phyloP scores from a whole-genome alignment of 2,329 filamentous ascomycete species.

The Aspergillus caelatus region DNA sequence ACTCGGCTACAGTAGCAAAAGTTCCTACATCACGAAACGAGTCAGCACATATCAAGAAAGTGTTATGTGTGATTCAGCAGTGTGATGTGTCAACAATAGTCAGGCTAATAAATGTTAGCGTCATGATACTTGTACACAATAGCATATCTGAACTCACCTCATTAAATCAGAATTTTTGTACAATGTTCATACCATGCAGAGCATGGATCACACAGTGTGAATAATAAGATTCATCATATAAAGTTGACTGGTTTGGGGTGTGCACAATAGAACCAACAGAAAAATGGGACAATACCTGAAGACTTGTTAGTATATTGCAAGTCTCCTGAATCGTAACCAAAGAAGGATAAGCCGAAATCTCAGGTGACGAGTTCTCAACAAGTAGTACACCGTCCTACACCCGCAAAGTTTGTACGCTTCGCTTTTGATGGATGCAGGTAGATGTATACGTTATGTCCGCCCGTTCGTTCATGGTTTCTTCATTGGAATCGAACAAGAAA shows the following conservation, averaged over 20 bases:
- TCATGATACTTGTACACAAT: not conserved
- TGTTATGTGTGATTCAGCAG: constrained; percentile 23
- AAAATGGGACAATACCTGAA: constrained; percentile 30
- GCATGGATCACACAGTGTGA: constrained; percentile 70
- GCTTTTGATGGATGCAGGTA: constrained; percentile 55
- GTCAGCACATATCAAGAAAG: constrained; percentile 31
- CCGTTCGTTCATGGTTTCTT: constrained; percentile 70
- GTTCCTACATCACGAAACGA: constrained; percentile 25
- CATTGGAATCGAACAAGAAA: constrained; percentile 44
- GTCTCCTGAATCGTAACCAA: constrained; percentile 23
- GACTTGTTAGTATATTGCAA: constrained; percentile 25
- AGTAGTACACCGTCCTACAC: constrained; percentile 57
- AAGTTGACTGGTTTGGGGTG: constrained; percentile 36
- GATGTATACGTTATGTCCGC: constrained; percentile 65
- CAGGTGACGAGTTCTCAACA: constrained; percentile 73
- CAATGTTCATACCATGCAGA: constrained; percentile 61
- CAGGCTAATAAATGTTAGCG: constrained; percentile 44
- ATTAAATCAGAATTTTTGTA: constrained; percentile 73
- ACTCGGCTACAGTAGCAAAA: constrained; percentile 4
- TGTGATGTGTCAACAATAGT: constrained; percentile 43
- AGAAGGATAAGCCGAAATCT: constrained; percentile 39
- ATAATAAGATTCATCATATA: constrained; percentile 67
- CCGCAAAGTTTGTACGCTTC: constrained; percentile 68
- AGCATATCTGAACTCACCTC: constrained; percentile 50
- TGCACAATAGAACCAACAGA: constrained; percentile 16